Evolutionary conservation across 2,329 filamentous ascomycete species (phyloP), one percentile per base, ranked within the genome.

Genomic region (Fusarium sp.): DNA sequence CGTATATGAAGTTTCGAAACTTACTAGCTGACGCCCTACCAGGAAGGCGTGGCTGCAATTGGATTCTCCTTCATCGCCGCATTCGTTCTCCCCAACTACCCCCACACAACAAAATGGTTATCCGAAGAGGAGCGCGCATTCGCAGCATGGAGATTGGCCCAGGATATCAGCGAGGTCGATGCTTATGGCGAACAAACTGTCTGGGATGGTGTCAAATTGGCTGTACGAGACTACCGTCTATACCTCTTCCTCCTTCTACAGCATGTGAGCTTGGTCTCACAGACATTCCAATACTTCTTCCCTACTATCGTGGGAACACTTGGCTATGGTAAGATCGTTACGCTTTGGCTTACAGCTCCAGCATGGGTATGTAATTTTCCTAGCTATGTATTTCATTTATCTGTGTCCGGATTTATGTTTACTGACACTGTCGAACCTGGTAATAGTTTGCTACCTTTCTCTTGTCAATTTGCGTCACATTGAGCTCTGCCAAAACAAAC

Each of bases 261-360:
- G 70, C 86, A 88, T 57, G 72, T 82, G n/a, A 84, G 80, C 33
- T 67, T 87, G 17, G 76, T 87, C 2, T 82, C 83, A 0, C 85
- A 88, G 71, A 86, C 84, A 2, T 89, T 90, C 71, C 87, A 89
- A 45, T 90, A 90, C 73, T 90, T 90, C 79, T 91, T 91, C 77
- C 89, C 89, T 0, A 87, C 84, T 0, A 89, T 91, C 40, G 86
- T 91, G 2, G 82, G 87, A 43, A 89, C 87, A 0, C 82, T 91
- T 0, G 87, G 87, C 0, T 91, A 88, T 74, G 80, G 81, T 9
- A 83, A 78, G 24, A 84, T 88, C 45, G 77, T 81, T 15, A 89
- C 88, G 0, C 79, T 90, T 0, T 83, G 87, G 55, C 80, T 89
- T n/a, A 89, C 87, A 2, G 85, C 81, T 1, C 85, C 86, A 0